phyloP scores from a whole-genome alignment of 108 stramenopile genomes.

The Fragilaria crotonensis region DNA sequence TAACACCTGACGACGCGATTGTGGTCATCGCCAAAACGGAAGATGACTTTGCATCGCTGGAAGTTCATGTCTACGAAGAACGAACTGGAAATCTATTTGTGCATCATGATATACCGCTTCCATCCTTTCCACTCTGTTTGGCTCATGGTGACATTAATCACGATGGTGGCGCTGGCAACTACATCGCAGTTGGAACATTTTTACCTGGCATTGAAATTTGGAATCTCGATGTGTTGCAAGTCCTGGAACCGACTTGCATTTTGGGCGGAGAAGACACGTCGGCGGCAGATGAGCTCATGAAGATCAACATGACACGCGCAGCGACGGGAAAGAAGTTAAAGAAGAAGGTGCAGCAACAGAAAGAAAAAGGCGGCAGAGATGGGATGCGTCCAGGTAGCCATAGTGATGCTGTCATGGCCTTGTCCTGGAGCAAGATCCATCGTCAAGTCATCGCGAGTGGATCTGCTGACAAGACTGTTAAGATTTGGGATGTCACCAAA shows the following conservation, averaged over 20 bases:
- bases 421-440: slow-evolving; percentile 95
- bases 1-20: slow-evolving; percentile 68
- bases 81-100: slow-evolving; percentile 89
- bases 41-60: slow-evolving; percentile 85
- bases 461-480: slow-evolving; percentile 95
- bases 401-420: slow-evolving; percentile 94
- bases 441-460: slow-evolving; percentile 93
- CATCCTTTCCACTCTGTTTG: slow-evolving; percentile 92
- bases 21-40: slow-evolving; percentile 82
- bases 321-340: slow-evolving; percentile 20
- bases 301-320: slow-evolving; percentile 55
- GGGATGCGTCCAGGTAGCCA: slow-evolving; percentile 80
- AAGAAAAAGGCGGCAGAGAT: slow-evolving; percentile 16
- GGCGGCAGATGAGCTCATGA: slow-evolving; percentile 60
- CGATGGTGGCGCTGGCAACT: slow-evolving; percentile 68
- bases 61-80: slow-evolving; percentile 83
- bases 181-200: slow-evolving; percentile 96
- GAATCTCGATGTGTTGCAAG: slow-evolving; percentile 98
- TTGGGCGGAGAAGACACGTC: slow-evolving; percentile 90
- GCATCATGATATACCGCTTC: slow-evolving; percentile 98
- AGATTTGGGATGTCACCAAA: slow-evolving; percentile 90
- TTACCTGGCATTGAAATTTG: slow-evolving; percentile 97
- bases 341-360: slow-evolving; percentile 57
- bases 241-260: slow-evolving; percentile 87
- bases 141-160: slow-evolving; percentile 63